Conservation (phyloP, 768 basidiomycete genomes). For the Amanita polypyramis region DNA sequence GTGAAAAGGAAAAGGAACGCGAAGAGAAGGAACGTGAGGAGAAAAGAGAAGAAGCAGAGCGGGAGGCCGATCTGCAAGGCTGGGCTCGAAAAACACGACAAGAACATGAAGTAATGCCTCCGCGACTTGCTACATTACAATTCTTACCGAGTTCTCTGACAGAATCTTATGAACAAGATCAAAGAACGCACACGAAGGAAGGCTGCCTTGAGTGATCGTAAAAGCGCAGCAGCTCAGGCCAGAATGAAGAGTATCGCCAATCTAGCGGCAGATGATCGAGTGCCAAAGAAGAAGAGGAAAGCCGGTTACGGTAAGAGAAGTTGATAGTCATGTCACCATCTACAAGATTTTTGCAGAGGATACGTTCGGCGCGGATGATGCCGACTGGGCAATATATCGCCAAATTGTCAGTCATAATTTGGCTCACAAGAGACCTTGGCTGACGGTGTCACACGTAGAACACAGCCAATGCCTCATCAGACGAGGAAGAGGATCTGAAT, state of each 20-base stretch:
- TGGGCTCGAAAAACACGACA: slow-evolving; percentile 68
- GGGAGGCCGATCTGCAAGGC: slow-evolving; percentile 54
- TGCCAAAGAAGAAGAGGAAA: slow-evolving; percentile 80
- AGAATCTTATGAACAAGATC: slow-evolving; percentile 78
- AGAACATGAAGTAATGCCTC: slow-evolving; percentile 63
- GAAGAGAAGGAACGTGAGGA: slow-evolving; percentile 64
- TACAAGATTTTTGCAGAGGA: slow-evolving; percentile 47
- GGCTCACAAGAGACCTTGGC: neutral
- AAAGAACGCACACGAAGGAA: slow-evolving; percentile 72
- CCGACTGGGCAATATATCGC: slow-evolving; percentile 96
- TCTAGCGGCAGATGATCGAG: slow-evolving; percentile 78
- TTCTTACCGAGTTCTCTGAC: slow-evolving; percentile 5
- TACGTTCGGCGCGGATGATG: slow-evolving; percentile 87
- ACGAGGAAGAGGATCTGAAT: slow-evolving; percentile 81
- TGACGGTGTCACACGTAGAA: slow-evolving; percentile 32
- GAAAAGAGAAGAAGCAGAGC: slow-evolving; percentile 67
- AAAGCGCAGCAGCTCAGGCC: slow-evolving; percentile 90
- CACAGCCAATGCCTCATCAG: slow-evolving; percentile 61
- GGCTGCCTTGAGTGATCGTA: slow-evolving; percentile 80
- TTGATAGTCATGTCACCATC: neutral
- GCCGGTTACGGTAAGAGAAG: slow-evolving; percentile 54
- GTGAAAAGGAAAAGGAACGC: slow-evolving; percentile 81
- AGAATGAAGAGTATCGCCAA: slow-evolving; percentile 94
- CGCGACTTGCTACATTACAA: neutral
- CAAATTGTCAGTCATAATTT: slow-evolving; percentile 60